A percentile compares a stretch with the other conserved stretches of the same genome.
Evolutionary conservation across 768 basidiomycete genomes (phyloP).

Genomic region (Leccinum imitatum): DNA sequence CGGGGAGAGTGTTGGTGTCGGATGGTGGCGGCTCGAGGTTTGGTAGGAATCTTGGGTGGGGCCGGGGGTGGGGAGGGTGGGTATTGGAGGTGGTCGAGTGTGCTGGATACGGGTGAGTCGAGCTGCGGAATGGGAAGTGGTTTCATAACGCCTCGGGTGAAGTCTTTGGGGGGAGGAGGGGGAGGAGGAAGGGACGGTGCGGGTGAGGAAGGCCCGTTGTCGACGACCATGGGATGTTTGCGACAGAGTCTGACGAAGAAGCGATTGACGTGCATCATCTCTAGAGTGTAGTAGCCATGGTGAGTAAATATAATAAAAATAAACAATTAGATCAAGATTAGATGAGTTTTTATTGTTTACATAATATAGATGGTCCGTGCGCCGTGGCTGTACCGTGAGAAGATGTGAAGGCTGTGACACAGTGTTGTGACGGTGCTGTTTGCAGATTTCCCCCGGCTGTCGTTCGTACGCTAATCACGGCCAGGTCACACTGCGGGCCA

Average conservation of each 20-base stretch:
- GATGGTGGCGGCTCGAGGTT: conserved; percentile 3
- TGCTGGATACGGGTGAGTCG: conserved; percentile 5
- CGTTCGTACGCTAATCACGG: conserved; percentile 38
- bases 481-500: conserved; percentile 37
- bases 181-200: conserved; percentile 15
- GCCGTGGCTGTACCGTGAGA: conserved; percentile 23
- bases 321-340: conserved; percentile 11
- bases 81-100: conserved; percentile 1
- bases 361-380: conserved; percentile 30
- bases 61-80: conserved; percentile 7
- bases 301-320: neutral
- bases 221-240: conserved; percentile 9
- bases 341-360: neutral
- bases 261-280: conserved; percentile 1
- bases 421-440: conserved; percentile 26
- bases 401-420: conserved; percentile 29
- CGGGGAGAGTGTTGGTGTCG: conserved; percentile 4
- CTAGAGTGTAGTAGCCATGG: conserved; percentile 8
- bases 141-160: conserved; percentile 7
- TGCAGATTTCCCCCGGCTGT: conserved; percentile 35
- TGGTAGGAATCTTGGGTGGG: conserved; percentile 3
- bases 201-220: neutral
- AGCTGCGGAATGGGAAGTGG: conserved; percentile 23
- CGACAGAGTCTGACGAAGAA: conserved; percentile 15
- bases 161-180: conserved; percentile 27